A percentile compares a stretch with the other conserved stretches of the same genome.
Conservation (phyloP, 116 monocot species). For the Phalaenopsis hybrid region DNA sequence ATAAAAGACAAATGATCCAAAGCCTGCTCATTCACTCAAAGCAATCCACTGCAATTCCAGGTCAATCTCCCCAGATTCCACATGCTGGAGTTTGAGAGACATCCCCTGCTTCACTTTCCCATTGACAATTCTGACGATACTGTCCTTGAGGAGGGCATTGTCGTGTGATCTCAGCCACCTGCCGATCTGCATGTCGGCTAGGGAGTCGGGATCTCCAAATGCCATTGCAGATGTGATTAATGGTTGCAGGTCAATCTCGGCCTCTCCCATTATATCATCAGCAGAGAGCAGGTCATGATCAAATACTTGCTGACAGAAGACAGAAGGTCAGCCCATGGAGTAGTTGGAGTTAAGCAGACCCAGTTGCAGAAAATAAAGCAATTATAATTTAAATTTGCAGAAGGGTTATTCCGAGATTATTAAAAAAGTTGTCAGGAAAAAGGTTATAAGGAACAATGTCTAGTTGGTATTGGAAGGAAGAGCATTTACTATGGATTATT, state of each 20-base stretch:
- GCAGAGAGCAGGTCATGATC: conserved; percentile 37
- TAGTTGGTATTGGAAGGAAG: too few relatives aligned
- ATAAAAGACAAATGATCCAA: too few relatives aligned
- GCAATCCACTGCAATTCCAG: conserved; percentile 33
- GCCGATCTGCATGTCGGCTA: conserved; percentile 38
- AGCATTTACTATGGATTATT: too few relatives aligned
- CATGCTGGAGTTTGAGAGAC: conserved; percentile 34
- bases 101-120: conserved; percentile 42
- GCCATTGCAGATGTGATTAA: conserved; percentile 33
- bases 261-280: conserved; percentile 46
- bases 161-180: conserved; percentile 34
- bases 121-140: conserved; percentile 21
- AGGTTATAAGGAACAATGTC: too few relatives aligned
- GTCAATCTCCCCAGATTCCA: conserved; percentile 38
- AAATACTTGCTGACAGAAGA: conserved; percentile 28
- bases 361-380: too few relatives aligned
- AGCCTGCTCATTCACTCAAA: conserved; percentile 15
- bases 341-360: too few relatives aligned
- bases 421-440: too few relatives aligned
- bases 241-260: conserved; percentile 41
- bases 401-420: too few relatives aligned
- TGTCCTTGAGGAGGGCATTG: conserved; percentile 33
- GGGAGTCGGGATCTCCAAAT: conserved; percentile 32
- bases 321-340: neutral
- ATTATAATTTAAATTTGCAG: too few relatives aligned